Conservation (phyloP, 768 basidiomycete species). For the Naematelia encephala region DNA sequence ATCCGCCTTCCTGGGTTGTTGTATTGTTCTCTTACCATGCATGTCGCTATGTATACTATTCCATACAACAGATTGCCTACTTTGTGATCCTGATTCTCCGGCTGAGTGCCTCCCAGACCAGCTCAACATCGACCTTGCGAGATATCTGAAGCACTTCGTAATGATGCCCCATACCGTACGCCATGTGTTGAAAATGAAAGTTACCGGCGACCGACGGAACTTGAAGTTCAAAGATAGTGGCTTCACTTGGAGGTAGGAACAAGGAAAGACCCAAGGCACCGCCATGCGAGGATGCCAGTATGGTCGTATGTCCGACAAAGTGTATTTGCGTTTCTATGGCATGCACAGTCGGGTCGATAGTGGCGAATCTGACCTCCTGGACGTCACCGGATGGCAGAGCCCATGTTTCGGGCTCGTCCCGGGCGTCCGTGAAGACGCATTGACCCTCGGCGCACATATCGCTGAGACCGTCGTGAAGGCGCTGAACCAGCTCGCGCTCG, state of each 20-base stretch:
- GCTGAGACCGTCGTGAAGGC: conserved; percentile 20
- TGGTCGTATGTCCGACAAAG: conserved; percentile 40
- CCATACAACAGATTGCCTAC: conserved; percentile 3
- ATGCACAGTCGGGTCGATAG: conserved; percentile 43
- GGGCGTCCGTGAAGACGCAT: conserved; percentile 34
- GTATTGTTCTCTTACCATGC: background rate
- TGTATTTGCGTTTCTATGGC: conserved; percentile 46
- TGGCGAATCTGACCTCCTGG: conserved; percentile 34
- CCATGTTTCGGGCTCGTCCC: conserved; percentile 39
- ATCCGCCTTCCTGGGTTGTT: background rate
- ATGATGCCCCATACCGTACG: conserved; percentile 33
- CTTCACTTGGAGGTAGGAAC: conserved; percentile 41
- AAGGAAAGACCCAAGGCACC: conserved; percentile 42
- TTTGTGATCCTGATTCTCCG: conserved; percentile 3
- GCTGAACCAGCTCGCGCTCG: conserved; percentile 33
- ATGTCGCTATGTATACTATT: background rate
- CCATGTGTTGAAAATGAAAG: conserved; percentile 47
- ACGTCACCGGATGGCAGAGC: background rate
- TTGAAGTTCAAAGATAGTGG: conserved; percentile 37
- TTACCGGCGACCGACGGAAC: conserved; percentile 25
- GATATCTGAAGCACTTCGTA: conserved; percentile 30
- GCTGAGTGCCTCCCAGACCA: conserved; percentile 29
- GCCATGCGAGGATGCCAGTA: conserved; percentile 43
- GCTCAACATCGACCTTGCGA: conserved; percentile 34
- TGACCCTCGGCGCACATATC: conserved; percentile 17